Percentiles rank a stretch among this genome's conserved stretches.
phyloP scores from a whole-genome alignment of 169 alveolate genomes.

The Perkinsus olseni region DNA sequence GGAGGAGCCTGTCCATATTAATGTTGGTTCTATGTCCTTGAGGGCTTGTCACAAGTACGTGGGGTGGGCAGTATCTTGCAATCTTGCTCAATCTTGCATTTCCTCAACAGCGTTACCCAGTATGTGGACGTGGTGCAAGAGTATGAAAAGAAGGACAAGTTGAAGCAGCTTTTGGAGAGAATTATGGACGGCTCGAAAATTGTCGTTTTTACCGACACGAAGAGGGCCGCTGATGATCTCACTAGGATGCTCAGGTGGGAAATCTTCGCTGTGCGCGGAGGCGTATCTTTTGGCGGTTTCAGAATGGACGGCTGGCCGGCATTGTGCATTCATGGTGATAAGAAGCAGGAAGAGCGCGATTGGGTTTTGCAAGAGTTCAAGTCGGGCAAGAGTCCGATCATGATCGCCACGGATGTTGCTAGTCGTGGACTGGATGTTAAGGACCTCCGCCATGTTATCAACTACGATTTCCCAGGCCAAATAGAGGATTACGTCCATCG shows the following conservation, averaged over 20 bases:
- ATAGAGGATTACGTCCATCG: constrained; percentile 97
- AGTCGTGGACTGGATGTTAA: constrained; percentile 97
- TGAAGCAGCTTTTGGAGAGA: constrained; percentile 44
- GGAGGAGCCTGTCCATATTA: constrained; percentile 90
- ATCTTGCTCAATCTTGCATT: neutral
- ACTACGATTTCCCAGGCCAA: constrained; percentile 95
- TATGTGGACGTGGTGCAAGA: constrained; percentile 53
- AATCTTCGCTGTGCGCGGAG: constrained; percentile 1
- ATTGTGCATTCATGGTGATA: constrained; percentile 94
- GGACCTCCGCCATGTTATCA: constrained; percentile 88
- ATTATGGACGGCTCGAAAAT: constrained; percentile 66
- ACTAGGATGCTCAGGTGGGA: neutral
- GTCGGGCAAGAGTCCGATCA: constrained; percentile 82
- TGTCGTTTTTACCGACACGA: constrained; percentile 76
- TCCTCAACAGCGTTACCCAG: neutral
- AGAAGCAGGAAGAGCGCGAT: constrained; percentile 82
- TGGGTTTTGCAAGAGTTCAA: constrained; percentile 88
- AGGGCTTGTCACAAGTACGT: constrained; percentile 68
- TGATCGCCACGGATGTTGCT: constrained; percentile 99
- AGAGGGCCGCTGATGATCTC: constrained; percentile 49
- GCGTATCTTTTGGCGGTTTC: neutral
- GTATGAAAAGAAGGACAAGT: constrained; percentile 37
- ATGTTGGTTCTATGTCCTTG: constrained; percentile 84
- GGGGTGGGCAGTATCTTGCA: neutral
- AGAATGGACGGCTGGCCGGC: constrained; percentile 82